Conservation (phyloP, 2,329 filamentous ascomycete genomes). For the Mollisiaceae sp. region DNA sequence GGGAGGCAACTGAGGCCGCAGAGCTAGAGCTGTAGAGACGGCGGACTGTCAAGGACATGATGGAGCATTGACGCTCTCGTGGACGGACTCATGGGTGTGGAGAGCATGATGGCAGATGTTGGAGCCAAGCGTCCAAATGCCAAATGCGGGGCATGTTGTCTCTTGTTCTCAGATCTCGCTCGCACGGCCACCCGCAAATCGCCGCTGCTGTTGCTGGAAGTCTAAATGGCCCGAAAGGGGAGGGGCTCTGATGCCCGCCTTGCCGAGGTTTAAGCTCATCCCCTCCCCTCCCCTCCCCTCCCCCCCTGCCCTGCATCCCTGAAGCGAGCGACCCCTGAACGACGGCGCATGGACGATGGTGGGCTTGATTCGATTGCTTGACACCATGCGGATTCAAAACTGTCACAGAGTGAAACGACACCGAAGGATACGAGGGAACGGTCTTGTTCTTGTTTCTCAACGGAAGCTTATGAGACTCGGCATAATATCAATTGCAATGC, state of each 20-base stretch:
- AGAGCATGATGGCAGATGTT: slow-evolving; percentile 10
- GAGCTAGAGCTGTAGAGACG: slow-evolving; percentile 34
- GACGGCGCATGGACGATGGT: background rate
- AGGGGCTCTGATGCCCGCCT: slow-evolving; percentile 14
- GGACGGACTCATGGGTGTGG: background rate
- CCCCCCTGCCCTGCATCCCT: background rate
- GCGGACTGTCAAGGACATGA: slow-evolving; percentile 30
- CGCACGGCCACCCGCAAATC: background rate
- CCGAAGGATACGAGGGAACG: background rate
- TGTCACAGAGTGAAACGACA: slow-evolving; percentile 26
- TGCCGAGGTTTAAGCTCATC: background rate
- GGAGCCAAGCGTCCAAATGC: slow-evolving; percentile 9
- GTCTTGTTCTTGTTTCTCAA: slow-evolving; percentile 9
- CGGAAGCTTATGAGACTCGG: background rate
- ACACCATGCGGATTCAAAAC: slow-evolving; percentile 19
- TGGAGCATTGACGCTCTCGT: slow-evolving; percentile 6
- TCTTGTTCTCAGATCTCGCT: slow-evolving; percentile 1
- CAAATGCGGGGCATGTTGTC: slow-evolving; percentile 18
- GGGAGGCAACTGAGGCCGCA: slow-evolving; percentile 44
- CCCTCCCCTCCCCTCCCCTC: too few species aligned
- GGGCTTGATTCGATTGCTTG: slow-evolving; percentile 12
- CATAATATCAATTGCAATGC: slow-evolving; percentile 6
- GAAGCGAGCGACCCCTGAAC: slow-evolving; percentile 16
- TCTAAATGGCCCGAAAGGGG: background rate
- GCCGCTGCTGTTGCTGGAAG: background rate